Base-by-base conservation (phyloP, 2,329 filamentous ascomycete genomes). In the Dothideomycetes sp. region DNA sequence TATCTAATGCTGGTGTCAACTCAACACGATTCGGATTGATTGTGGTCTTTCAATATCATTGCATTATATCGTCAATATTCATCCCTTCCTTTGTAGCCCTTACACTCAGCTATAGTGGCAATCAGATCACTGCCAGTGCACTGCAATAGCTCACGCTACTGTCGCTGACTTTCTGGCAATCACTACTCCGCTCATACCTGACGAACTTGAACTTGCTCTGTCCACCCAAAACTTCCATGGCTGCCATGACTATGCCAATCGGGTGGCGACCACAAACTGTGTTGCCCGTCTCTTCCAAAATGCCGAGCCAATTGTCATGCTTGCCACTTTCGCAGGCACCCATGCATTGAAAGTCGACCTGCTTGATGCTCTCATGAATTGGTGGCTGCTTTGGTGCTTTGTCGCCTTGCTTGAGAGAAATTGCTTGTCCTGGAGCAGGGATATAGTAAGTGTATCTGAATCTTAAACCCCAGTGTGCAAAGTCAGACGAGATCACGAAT, bases 101-200 rank as follows among this genome's bases (percentile, higher is more conserved):
- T n/a, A n/a, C n/a, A n/a, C n/a, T n/a, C n/a, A n/a, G n/a, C n/a
- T n/a, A n/a, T n/a, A n/a, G n/a, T n/a, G n/a, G n/a, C n/a, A n/a
- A n/a, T 48, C 36, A 87, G 24, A 87, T 55, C 12, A 88, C 69
- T 7, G 88, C 86, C 68, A 91, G 94, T 3, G 87, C 91, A 57
- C 88, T 89, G 3, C 84, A 87, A 60, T 98, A 98, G 63, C 88
- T 95, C 37, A 98, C 91, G 50, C 88, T 95, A 49, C 79, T 91
- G 47, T 94, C 85, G 12, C 56, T 60, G 1, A 80, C 67, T 19
- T 69, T 68, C 48, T 73, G 68, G 3, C 83, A 82, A 58, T 93
- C 65, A 44, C 77, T 79, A 61, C 89, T 98, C 44, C 88, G 75
- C 56, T 94, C 80, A 59, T 98, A 98, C 52, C 82, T 71, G 41